Conservation (phyloP, 768 basidiomycete genomes). For the Leccinum uliginosum region DNA sequence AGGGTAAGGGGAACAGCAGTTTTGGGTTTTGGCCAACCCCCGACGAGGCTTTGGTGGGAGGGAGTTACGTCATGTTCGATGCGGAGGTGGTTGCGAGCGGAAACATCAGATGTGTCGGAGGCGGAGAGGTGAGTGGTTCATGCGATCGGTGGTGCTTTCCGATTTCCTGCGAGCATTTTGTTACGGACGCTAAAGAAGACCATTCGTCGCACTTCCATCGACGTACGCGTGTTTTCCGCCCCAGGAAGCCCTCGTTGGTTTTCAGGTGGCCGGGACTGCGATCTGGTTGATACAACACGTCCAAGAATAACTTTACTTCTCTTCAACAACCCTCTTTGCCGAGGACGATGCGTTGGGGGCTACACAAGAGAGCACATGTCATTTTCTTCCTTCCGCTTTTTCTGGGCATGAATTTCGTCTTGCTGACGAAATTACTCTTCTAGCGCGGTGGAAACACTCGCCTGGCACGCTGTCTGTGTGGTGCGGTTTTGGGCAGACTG, state of each 20-base stretch:
- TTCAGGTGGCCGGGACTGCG: conserved; percentile 18
- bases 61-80: conserved; percentile 82
- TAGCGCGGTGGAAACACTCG: conserved; percentile 63
- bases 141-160: conserved; percentile 2
- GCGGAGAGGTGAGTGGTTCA: conserved; percentile 46
- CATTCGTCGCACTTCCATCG: conserved; percentile 70
- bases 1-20: conserved; percentile 19
- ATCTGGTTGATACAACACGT: conserved; percentile 92
- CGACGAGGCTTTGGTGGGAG: conserved; percentile 79
- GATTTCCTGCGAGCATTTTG: background rate
- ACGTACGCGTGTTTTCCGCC: conserved; percentile 31
- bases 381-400: conserved; percentile 2
- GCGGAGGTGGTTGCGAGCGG: conserved; percentile 47
- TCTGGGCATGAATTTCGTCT: conserved; percentile 13
- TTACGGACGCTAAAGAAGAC: conserved; percentile 88
- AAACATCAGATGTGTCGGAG: conserved; percentile 17
- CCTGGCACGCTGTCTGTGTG: conserved; percentile 72
- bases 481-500: conserved; percentile 73
- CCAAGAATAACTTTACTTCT: conserved; percentile 64
- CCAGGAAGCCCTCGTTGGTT: conserved; percentile 62
- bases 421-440: conserved; percentile 9
- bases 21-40: conserved; percentile 76
- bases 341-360: conserved; percentile 75
- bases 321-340: conserved; percentile 84
- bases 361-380: conserved; percentile 82